Evolutionary conservation across 306 rosid genomes (phyloP), one percentile per base, ranked within the genome.

Genomic region (Cucurbita moschata): DNA sequence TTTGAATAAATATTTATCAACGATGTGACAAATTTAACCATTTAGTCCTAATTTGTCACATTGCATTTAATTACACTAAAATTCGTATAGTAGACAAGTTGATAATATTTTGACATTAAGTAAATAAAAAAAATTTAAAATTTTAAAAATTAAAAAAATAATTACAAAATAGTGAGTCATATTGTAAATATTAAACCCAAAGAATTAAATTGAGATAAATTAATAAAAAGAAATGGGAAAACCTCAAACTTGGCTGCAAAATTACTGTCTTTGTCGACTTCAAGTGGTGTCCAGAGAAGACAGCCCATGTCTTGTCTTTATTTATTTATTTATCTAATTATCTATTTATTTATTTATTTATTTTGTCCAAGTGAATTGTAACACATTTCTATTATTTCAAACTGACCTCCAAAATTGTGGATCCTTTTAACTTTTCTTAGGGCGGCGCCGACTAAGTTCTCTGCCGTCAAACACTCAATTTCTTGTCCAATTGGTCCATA

Each of bases 341-440:
- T 46, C 1, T 46, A 13, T 67, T 67, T 13, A 26, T 67, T 21
- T 67, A 0, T 2, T 40, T 16, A 47, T 47, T 1, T 47, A 14
- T 68, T 68, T 14, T 6, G 73, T 68, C 56, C 56, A 68, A 23
- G 19, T 68, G 56, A 68, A 68, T 21, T 68, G 73, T 65, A 65
- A 0, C 47, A n/a, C 72, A 66, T 44, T 66, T 30, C 30, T 43
- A 4, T 2, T 12, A 4, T 37, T 61, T 37, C 3, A 16, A 63
- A 39, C 14, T 9, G 6, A 7, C 18, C 35, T 3, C 7, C 23
- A 5, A 16, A 63, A 9, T 40, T 64, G 15, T n/a, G 23, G 10
- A 14, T 66, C 53, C 5, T 60, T 5, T 14, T 3, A 67, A 11
- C 1, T n/a, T 64, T 30, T 67, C 18, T 43, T 30, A 47, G 15